These are phyloP conservation scores for Orbilia quercus DNA, from an alignment of 2,329 filamentous ascomycete species.

Conservation along the genomic window DNA sequence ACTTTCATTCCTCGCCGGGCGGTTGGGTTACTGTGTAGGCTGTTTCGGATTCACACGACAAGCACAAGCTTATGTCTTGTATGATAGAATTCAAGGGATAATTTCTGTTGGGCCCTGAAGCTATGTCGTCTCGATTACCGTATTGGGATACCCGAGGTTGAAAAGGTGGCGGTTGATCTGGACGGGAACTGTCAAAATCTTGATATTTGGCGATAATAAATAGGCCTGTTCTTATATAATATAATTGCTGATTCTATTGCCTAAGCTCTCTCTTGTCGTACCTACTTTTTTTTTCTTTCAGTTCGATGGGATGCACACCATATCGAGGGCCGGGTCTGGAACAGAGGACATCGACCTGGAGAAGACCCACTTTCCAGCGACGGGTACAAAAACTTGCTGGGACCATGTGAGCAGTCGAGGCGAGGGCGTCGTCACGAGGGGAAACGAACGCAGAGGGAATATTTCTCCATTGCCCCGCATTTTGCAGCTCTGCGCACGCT, in stretches of 20 bases:
- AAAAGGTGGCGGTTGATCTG: conserved; percentile 33
- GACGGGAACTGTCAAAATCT: conserved; percentile 18
- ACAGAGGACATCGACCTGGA: not conserved
- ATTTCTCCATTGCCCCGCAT: conserved; percentile 54
- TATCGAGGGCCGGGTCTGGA: conserved; percentile 8
- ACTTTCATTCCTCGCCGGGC: too few relatives aligned
- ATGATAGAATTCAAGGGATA: not conserved
- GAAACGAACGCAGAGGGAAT: not conserved
- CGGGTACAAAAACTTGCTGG: conserved; percentile 24
- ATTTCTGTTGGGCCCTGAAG: conserved; percentile 16
- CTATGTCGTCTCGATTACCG: conserved; percentile 34
- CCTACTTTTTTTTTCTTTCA: not conserved
- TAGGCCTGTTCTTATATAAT: not conserved
- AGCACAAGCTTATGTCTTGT: not conserved
- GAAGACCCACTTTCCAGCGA: conserved; percentile 5
- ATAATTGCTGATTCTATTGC: not conserved
- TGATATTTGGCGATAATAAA: conserved; percentile 13
- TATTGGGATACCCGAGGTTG: conserved; percentile 49
- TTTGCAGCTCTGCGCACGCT: too few relatives aligned
- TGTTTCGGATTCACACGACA: not conserved
- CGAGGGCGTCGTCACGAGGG: conserved; percentile 35
- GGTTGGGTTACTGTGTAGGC: not conserved
- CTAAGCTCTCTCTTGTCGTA: too few relatives aligned
- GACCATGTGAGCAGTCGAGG: conserved; percentile 4
- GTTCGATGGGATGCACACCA: conserved; percentile 3